These are phyloP conservation scores for Tranzscheliella williamsii DNA, from an alignment of 1,284 basidiomycete genomes.

Conservation along the genomic window DNA sequence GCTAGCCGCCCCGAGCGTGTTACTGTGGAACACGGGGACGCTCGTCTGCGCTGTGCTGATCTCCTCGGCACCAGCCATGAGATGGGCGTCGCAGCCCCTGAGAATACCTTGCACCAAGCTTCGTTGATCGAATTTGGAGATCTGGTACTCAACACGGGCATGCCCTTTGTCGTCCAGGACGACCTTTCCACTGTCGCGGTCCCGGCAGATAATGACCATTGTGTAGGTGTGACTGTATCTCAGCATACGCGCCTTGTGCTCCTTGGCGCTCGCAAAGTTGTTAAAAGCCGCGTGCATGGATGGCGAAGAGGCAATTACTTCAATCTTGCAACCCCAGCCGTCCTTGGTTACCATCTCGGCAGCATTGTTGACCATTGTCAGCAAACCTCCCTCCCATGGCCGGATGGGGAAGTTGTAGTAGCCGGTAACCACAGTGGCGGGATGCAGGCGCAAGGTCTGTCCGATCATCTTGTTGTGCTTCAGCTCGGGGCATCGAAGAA, in stretches of 20 bases:
- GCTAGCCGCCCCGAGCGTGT: constrained; percentile 6
- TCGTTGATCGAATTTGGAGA: constrained; percentile 61
- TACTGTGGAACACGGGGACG: constrained; percentile 39
- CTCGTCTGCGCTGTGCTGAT: constrained; percentile 61
- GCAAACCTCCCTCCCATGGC: constrained; percentile 64
- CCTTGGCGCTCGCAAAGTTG: constrained; percentile 57
- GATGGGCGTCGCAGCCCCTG: constrained; percentile 61
- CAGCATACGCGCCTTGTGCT: constrained; percentile 62
- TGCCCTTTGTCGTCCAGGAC: constrained; percentile 60
- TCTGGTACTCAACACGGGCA: constrained; percentile 61
- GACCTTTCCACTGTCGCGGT: constrained; percentile 60
- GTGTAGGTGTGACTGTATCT: constrained; percentile 57
- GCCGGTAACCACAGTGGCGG: constrained; percentile 62
- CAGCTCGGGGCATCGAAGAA: constrained; percentile 63
- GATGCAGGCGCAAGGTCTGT: constrained; percentile 63
- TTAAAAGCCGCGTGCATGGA: constrained; percentile 58
- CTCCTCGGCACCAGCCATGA: constrained; percentile 62
- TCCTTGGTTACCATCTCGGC: constrained; percentile 51
- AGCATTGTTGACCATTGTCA: constrained; percentile 62
- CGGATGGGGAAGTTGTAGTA: constrained; percentile 62
- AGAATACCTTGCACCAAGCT: constrained; percentile 61
- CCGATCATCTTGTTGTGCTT: constrained; percentile 63
- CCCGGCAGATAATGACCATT: constrained; percentile 57
- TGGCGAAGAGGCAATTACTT: constrained; percentile 63
- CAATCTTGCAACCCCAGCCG: constrained; percentile 63